phyloP scores from a whole-genome alignment of 129 eudicot species.

The Deinandra increscens region DNA sequence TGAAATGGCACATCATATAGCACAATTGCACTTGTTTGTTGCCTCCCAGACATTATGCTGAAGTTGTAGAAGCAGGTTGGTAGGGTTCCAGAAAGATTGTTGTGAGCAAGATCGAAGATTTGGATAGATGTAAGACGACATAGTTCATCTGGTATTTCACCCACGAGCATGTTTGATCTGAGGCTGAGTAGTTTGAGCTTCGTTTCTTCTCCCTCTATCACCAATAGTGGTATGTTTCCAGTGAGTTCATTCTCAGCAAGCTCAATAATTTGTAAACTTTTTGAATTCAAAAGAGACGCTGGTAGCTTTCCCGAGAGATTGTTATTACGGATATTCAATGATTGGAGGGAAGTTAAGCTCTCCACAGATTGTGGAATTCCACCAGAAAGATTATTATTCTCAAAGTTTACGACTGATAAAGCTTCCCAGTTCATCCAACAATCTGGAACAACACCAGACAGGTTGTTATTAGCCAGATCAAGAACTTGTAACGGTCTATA shows the following conservation, averaged over 20 bases:
- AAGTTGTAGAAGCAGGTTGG: constrained; percentile 42
- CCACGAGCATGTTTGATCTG: constrained; percentile 29
- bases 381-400: no score
- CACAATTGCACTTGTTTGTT: constrained; percentile 1
- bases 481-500: constrained; percentile 27
- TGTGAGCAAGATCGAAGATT: no score
- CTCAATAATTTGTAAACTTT: constrained; percentile 24
- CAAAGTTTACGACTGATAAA: constrained; percentile 28
- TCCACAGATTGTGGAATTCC: no score
- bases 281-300: constrained; percentile 19
- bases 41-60: constrained; percentile 23
- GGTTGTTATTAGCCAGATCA: no score
- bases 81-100: constrained; percentile 35
- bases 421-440: constrained; percentile 38
- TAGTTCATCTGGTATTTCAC: constrained; percentile 36
- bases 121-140: constrained; percentile 38
- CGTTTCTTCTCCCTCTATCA: constrained; percentile 16
- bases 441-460: constrained; percentile 40
- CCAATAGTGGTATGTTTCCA: constrained; percentile 29
- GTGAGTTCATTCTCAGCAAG: constrained; percentile 33
- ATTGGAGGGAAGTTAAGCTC: no score
- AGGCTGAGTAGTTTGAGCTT: constrained; percentile 36
- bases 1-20: constrained; percentile 24
- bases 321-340: no score
- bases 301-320: constrained; percentile 34